Evolutionary conservation across 306 rosid species (phyloP), one percentile per base, ranked within the genome.

Genomic region (Medicago lupulina): DNA sequence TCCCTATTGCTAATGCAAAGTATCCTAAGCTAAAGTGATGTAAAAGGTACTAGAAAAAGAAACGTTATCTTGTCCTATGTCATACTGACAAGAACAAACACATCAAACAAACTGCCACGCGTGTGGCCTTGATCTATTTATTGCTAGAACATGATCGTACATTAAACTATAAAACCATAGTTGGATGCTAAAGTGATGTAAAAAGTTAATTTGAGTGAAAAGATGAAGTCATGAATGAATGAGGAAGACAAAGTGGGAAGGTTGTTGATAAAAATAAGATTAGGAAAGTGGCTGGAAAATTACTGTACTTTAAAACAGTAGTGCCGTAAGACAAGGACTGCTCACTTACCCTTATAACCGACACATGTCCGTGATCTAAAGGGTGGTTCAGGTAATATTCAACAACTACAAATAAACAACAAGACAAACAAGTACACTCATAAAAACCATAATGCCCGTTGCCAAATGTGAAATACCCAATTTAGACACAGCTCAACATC

Each of bases 251-350:
- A 82, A 34, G 44, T 79, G 60, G 64, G 74, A 54, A 70, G 17
- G 39, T n/a, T 38, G 13, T 16, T 63, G 63, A 25, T 31, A 28
- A 28, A 34, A 28, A 14, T 61, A 70, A 1, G 75, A 67, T 31
- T 60, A 70, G 78, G 75, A 71, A 81, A 60, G 46, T 62, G 49
- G 76, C 15, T 54, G 64, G 78, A 70, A 76, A 70, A 70, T 3
- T 44, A 43, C 73, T 65, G 34, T 23, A 9, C 58, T 34, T 34
- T 4, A 0, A 34, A 31, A n/a, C 9, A 19, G 61, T 12, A 55
- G 69, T 80, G 77, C 23, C 68, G 23, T 25, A n/a, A 54, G 88
- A 88, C 76, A 80, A 28, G 15, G 87, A 84, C 88, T 2, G 38
- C 36, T 75, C 51, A 86, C 86, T 67, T 3, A 80, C 83, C 77